phyloP scores from a whole-genome alignment of 768 basidiomycete genomes.

The Boletus reticulatus region DNA sequence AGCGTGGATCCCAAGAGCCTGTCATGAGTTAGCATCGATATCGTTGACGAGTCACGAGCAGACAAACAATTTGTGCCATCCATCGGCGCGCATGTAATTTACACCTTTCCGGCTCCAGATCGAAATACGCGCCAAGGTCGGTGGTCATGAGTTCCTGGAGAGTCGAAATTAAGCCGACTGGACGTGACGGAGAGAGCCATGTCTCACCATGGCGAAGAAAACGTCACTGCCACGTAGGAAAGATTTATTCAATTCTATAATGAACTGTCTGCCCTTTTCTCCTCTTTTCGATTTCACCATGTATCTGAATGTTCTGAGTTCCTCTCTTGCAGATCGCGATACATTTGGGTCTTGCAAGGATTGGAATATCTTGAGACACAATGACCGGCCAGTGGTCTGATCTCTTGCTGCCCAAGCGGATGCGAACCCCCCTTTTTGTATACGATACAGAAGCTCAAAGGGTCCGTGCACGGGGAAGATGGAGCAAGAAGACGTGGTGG shows the following conservation, averaged over 20 bases:
- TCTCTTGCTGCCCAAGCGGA: constrained; percentile 24
- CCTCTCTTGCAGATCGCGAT: constrained; percentile 24
- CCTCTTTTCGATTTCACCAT: constrained; percentile 24
- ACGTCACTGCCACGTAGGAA: constrained; percentile 30
- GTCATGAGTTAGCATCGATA: not conserved
- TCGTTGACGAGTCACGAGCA: not conserved
- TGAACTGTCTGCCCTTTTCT: constrained; percentile 30
- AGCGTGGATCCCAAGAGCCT: constrained; percentile 40
- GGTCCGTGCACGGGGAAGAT: constrained; percentile 27
- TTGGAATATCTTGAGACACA: constrained; percentile 40
- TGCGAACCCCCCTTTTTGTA: constrained; percentile 24
- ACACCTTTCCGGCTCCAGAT: constrained; percentile 19
- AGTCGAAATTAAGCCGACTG: not conserved
- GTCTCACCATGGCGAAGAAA: constrained; percentile 42
- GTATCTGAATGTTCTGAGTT: constrained; percentile 36
- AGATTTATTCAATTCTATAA: constrained; percentile 39
- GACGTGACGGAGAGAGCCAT: not conserved
- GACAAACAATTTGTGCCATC: constrained; percentile 40
- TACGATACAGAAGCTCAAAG: constrained; percentile 15
- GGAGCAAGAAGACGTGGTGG: not conserved
- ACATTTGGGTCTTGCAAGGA: constrained; percentile 8
- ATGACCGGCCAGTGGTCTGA: constrained; percentile 25
- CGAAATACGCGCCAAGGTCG: constrained; percentile 35
- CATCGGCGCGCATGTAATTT: constrained; percentile 34
- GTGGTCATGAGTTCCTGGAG: constrained; percentile 40